Conservation (phyloP, 805 yeast species). For the Starmerella floricola region DNA sequence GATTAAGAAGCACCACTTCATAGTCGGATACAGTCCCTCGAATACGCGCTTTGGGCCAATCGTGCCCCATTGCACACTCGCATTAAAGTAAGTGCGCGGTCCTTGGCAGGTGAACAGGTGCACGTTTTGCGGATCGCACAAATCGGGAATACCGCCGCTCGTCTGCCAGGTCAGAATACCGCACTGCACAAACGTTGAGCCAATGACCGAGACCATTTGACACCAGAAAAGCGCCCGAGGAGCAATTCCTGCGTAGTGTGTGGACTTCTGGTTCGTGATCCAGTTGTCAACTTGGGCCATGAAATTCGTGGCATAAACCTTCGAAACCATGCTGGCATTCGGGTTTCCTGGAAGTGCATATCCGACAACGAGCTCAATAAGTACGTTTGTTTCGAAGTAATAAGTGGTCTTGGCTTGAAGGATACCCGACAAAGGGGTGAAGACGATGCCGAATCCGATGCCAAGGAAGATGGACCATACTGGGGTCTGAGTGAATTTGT, state of each 20-base stretch:
- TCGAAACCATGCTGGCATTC: conserved; percentile 40
- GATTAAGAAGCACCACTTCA: conserved; percentile 51
- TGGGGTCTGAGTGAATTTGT: conserved; percentile 39
- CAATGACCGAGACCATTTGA: conserved; percentile 13
- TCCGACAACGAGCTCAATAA: conserved; percentile 49
- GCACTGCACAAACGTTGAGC: conserved; percentile 15
- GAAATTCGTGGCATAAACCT: conserved; percentile 44
- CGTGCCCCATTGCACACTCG: conserved; percentile 45
- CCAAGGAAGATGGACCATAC: conserved; percentile 54
- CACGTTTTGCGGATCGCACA: conserved; percentile 31
- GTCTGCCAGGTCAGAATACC: conserved; percentile 19
- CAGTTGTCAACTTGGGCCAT: conserved; percentile 54
- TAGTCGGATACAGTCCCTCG: conserved; percentile 44
- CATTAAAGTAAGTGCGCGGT: conserved; percentile 36
- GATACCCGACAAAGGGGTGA: conserved; percentile 45
- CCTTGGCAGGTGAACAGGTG: conserved; percentile 34
- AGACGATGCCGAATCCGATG: conserved; percentile 42
- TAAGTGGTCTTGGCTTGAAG: conserved; percentile 46
- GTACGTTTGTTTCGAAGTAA: conserved; percentile 41
- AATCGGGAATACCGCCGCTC: conserved; percentile 15
- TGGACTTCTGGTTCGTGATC: conserved; percentile 44
- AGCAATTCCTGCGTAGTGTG: conserved; percentile 35
- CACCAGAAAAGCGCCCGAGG: conserved; percentile 19
- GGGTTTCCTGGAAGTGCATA: conserved; percentile 48
- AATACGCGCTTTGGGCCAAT: conserved; percentile 45